Evolutionary conservation across 2,329 filamentous ascomycete genomes (phyloP), one percentile per base, ranked within the genome.

Genomic region (Exophiala aquamarina): DNA sequence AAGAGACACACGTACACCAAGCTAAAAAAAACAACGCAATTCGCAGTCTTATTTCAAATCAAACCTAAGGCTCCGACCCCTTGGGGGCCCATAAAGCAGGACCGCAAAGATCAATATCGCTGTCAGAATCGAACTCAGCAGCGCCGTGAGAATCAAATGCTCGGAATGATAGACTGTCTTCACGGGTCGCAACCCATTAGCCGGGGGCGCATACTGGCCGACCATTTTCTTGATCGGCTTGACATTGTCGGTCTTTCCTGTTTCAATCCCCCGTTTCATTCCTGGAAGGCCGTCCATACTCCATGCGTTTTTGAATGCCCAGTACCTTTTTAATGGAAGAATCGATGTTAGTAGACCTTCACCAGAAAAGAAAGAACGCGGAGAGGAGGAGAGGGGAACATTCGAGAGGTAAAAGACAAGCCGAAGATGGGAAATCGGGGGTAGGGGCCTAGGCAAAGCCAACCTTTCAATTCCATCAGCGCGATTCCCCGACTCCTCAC

Each of bases 221-320:
- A 57, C 53, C 52, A 59, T 57, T 39, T 59, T 59, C 47, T 57
- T 59, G 29, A 59, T 53, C 9, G 57, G 57, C 29, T 48, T 49
- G 32, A 59, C 51, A 17, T 43, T 45, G n/a, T 56, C 49, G 7
- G 36, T 49, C 9, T 46, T 36, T 13, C 39, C 52, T 28, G 50
- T 55, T 13, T 50, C 26, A 4, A 56, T 29, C 9, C 52, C 57
- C 6, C 52, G 47, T 32, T 58, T 72, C 56, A 86, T 60, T 0
- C 81, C 81, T 0, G 80, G 77, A 15, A 84, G 65, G 1, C 78
- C 79, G 54, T 85, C 82, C 35, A 85, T 68, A 61, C 78, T 82
- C 37, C 60, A 55, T 2, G 68, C 58, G 57, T 86, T 87, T 56
- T 74, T 77, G 52, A 71, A 61, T 17, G 68, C 70, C 59, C 81